Conservation (phyloP, 768 basidiomycete species). For the Russula vinacea region DNA sequence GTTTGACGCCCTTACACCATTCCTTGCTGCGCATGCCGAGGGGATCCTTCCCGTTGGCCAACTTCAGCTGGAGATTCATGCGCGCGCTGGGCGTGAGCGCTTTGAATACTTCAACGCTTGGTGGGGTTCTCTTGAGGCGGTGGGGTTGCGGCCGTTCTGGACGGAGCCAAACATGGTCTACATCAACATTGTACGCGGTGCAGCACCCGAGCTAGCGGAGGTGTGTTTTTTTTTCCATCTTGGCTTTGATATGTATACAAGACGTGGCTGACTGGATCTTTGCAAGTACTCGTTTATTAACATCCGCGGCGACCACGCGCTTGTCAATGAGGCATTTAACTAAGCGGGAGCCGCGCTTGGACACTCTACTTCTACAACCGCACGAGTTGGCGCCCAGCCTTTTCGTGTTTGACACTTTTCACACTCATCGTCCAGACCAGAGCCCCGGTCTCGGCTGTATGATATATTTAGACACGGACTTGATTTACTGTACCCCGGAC, state of each 20-base stretch:
- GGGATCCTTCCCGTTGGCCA: slow-evolving; percentile 61
- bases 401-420: not conserved
- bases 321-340: slow-evolving; percentile 10
- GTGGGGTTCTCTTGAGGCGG: slow-evolving; percentile 64
- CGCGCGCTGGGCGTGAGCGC: slow-evolving; percentile 32
- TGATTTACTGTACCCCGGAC: not conserved
- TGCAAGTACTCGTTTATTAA: slow-evolving; percentile 40
- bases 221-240: slow-evolving; percentile 28
- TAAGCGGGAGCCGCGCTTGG: not conserved
- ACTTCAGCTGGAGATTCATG: slow-evolving; percentile 66
- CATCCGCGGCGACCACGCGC: slow-evolving; percentile 11
- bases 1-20: slow-evolving; percentile 48
- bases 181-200: slow-evolving; percentile 41
- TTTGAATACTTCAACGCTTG: slow-evolving; percentile 56
- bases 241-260: not conserved
- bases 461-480: not conserved
- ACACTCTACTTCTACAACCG: not conserved
- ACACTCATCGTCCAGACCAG: not conserved
- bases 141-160: slow-evolving; percentile 45
- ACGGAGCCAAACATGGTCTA: slow-evolving; percentile 54
- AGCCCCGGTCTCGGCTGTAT: not conserved
- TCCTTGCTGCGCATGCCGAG: slow-evolving; percentile 40
- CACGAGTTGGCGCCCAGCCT: not conserved
- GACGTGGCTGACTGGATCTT: not conserved
- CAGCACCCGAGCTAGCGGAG: slow-evolving; percentile 42